Conservation (phyloP, 169 alveolate genomes). For the Nephromyces sp. region DNA sequence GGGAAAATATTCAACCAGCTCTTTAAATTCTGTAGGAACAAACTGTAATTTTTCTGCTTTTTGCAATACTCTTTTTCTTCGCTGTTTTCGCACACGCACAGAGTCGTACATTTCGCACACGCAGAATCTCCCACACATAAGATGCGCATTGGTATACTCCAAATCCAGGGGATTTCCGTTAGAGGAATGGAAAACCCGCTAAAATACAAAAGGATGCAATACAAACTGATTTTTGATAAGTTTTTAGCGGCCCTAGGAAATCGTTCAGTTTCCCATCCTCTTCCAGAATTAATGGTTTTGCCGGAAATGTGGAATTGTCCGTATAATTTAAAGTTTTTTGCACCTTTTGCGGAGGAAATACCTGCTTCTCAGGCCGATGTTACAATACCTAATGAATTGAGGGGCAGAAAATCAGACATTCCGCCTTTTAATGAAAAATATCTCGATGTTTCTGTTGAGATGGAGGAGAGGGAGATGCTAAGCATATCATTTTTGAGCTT, state of each 20-base stretch:
- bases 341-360: slow-evolving; percentile 36
- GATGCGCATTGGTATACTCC: neutral
- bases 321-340: slow-evolving; percentile 34
- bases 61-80: too few relatives aligned
- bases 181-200: too few relatives aligned
- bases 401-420: neutral
- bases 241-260: too few relatives aligned
- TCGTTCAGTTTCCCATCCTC: too few relatives aligned
- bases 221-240: too few relatives aligned
- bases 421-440: neutral
- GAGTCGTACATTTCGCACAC: too few relatives aligned
- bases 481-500: slow-evolving; percentile 51
- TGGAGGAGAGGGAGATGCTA: slow-evolving; percentile 10
- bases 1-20: too few relatives aligned
- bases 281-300: slow-evolving; percentile 49
- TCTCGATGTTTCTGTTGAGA: neutral
- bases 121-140: too few relatives aligned
- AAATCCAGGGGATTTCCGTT: neutral
- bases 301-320: slow-evolving; percentile 70
- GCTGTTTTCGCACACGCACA: too few relatives aligned
- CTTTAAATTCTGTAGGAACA: too few relatives aligned
- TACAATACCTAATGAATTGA: neutral
- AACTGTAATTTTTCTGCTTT: too few relatives aligned
- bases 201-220: too few relatives aligned
- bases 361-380: neutral